These are phyloP conservation scores for Clonostachys rhizophaga DNA, from an alignment of 2,329 filamentous ascomycete genomes.

Conservation along the genomic window DNA sequence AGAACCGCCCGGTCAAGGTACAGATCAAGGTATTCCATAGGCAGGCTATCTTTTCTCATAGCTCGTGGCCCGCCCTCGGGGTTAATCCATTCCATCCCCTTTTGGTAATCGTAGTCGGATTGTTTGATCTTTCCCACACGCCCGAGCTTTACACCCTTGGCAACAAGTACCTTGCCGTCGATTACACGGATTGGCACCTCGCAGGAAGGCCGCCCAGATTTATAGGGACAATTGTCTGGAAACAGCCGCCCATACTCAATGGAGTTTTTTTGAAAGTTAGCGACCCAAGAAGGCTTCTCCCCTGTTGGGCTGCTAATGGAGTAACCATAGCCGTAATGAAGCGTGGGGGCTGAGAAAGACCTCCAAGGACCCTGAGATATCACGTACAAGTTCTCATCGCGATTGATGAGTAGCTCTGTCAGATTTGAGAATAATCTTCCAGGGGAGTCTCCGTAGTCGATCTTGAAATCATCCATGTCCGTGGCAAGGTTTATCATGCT, in stretches of 20 bases:
- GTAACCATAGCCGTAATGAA: not conserved
- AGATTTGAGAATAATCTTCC: not conserved
- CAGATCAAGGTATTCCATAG: not conserved
- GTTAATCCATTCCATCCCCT: too few species aligned
- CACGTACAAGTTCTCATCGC: not conserved
- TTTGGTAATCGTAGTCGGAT: not conserved
- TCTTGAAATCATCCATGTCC: not conserved
- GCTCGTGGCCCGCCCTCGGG: too few species aligned
- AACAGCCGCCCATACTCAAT: not conserved
- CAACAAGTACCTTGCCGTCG: not conserved
- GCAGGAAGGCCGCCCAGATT: not conserved
- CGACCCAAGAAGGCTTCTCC: not conserved
- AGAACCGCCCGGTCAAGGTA: not conserved
- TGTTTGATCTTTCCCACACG: not conserved
- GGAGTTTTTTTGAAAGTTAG: not conserved
- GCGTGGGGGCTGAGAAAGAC: too few species aligned
- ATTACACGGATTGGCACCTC: not conserved
- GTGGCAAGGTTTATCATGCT: not conserved
- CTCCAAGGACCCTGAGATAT: conserved; percentile 1
- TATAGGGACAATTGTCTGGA: not conserved
- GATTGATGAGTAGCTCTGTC: not conserved
- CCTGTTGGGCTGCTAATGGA: too few species aligned
- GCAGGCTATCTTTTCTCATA: not conserved
- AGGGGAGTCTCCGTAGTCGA: not conserved
- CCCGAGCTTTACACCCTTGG: not conserved